A percentile compares a stretch with the other conserved stretches of the same genome.
Conservation (phyloP, 352 stramenopile genomes). For the Globisporangium lucens region DNA sequence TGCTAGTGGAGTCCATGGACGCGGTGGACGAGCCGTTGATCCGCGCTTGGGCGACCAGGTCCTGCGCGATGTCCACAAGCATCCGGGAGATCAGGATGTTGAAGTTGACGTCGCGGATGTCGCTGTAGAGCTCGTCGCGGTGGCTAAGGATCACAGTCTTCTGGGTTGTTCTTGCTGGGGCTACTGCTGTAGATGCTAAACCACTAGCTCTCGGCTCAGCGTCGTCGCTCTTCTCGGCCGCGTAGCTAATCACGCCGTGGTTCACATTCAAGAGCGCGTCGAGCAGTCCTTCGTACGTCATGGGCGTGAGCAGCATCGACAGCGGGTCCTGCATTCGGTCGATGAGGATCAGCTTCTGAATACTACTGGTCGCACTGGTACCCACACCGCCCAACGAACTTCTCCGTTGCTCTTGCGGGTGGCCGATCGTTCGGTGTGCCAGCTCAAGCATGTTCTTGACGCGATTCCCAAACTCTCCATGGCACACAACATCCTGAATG, state of each 20-base stretch:
- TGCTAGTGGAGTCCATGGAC: neutral
- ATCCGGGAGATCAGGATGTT: slow-evolving; percentile 57
- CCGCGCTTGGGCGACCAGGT: slow-evolving; percentile 48
- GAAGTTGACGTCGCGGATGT: slow-evolving; percentile 81
- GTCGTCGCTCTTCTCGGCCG: slow-evolving; percentile 14
- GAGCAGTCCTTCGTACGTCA: slow-evolving; percentile 82
- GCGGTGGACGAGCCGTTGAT: neutral
- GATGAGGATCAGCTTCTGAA: slow-evolving; percentile 66
- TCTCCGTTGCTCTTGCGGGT: slow-evolving; percentile 8
- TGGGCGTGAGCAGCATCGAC: slow-evolving; percentile 78
- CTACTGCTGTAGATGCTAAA: neutral
- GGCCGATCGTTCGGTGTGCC: slow-evolving; percentile 24
- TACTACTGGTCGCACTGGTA: slow-evolving; percentile 11
- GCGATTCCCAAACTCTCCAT: slow-evolving; percentile 48
- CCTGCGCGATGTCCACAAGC: slow-evolving; percentile 48
- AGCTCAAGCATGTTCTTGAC: slow-evolving; percentile 67
- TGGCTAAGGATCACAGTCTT: slow-evolving; percentile 69
- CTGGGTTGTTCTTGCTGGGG: slow-evolving; percentile 1
- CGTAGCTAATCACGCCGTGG: slow-evolving; percentile 63
- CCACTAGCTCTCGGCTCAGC: slow-evolving; percentile 1
- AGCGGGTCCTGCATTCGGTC: slow-evolving; percentile 78
- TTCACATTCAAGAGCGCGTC: slow-evolving; percentile 72
- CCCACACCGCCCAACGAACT: neutral
- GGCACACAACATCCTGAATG: slow-evolving; percentile 41
- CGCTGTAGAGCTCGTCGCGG: slow-evolving; percentile 61